Conservation (phyloP, 2,329 filamentous ascomycete genomes). For the Thyridium curvatum region DNA sequence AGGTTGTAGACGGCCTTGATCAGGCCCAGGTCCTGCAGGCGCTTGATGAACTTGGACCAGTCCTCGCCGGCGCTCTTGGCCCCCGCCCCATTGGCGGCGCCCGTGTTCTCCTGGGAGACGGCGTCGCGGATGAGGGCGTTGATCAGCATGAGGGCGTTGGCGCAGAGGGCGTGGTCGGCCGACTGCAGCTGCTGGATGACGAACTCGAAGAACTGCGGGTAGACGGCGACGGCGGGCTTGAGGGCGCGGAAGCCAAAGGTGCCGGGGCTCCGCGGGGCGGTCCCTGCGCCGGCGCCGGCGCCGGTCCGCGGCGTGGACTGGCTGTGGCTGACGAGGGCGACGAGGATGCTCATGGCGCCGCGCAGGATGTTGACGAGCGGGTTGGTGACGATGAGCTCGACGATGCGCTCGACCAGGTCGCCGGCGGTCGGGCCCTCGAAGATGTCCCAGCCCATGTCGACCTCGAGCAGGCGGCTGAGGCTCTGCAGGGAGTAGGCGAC, state of each 20-base stretch:
- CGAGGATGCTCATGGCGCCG: conserved; percentile 93
- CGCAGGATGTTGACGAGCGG: conserved; percentile 95
- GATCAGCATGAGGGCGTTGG: conserved; percentile 89
- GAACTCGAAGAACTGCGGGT: conserved; percentile 91
- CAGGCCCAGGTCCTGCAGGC: conserved; percentile 84
- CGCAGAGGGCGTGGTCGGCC: conserved; percentile 91
- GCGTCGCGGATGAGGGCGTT: conserved; percentile 93
- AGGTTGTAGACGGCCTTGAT: conserved; percentile 87
- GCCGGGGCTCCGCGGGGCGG: conserved; percentile 37
- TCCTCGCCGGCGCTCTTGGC: conserved; percentile 50
- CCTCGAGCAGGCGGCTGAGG: conserved; percentile 79
- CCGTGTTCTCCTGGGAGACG: conserved; percentile 62
- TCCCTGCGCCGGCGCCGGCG: conserved; percentile 11
- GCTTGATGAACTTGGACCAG: conserved; percentile 94
- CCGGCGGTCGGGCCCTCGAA: conserved; percentile 58
- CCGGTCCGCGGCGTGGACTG: conserved; percentile 44
- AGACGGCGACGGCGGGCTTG: conserved; percentile 83
- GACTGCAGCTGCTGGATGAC: conserved; percentile 88
- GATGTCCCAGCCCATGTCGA: conserved; percentile 96
- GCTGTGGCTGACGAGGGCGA: conserved; percentile 85
- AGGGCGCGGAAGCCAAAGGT: conserved; percentile 84
- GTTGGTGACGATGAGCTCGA: conserved; percentile 90
- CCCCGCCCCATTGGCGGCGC: conserved; percentile 18
- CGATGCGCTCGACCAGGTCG: conserved; percentile 69
- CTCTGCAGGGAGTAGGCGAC: conserved; percentile 92